phyloP scores from a whole-genome alignment of 163 green algal genomes.

The Chlamydomonas reinhardtii region DNA sequence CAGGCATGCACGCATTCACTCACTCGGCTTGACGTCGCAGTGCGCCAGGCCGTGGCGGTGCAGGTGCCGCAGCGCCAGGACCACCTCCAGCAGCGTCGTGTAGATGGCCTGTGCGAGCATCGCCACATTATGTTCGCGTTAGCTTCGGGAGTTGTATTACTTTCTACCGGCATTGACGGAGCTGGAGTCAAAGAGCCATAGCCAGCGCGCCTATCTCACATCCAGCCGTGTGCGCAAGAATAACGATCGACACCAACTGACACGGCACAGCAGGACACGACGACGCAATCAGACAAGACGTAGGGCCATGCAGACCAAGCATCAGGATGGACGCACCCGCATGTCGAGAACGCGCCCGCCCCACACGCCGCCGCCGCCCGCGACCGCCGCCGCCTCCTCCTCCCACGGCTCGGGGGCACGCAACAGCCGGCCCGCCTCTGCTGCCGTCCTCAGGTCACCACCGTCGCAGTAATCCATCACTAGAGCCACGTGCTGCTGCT shows the following conservation, averaged over 20 bases:
- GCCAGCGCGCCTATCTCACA: too few species aligned
- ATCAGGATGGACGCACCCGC: not conserved
- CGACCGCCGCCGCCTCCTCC: too few species aligned
- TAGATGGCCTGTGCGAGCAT: not conserved
- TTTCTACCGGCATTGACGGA: too few species aligned
- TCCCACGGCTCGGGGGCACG: not conserved
- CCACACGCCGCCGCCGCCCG: too few species aligned
- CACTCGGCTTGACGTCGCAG: conserved; percentile 4
- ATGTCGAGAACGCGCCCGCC: not conserved
- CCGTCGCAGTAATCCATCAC: conserved; percentile 6
- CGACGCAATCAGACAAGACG: too few species aligned
- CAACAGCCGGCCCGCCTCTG: conserved; percentile 3
- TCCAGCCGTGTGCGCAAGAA: too few species aligned
- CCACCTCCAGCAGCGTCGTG: conserved; percentile 1
- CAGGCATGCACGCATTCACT: not conserved
- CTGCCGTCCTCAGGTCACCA: not conserved
- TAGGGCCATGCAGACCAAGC: too few species aligned
- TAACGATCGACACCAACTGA: too few species aligned
- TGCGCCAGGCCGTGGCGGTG: not conserved
- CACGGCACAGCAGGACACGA: too few species aligned
- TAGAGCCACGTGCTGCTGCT: not conserved
- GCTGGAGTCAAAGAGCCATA: too few species aligned
- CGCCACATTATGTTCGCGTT: too few species aligned
- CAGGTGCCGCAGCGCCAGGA: conserved; percentile 6
- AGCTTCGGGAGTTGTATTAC: too few species aligned